Conservation (phyloP, 2,329 filamentous ascomycete species). For the Escovopsis sp. region DNA sequence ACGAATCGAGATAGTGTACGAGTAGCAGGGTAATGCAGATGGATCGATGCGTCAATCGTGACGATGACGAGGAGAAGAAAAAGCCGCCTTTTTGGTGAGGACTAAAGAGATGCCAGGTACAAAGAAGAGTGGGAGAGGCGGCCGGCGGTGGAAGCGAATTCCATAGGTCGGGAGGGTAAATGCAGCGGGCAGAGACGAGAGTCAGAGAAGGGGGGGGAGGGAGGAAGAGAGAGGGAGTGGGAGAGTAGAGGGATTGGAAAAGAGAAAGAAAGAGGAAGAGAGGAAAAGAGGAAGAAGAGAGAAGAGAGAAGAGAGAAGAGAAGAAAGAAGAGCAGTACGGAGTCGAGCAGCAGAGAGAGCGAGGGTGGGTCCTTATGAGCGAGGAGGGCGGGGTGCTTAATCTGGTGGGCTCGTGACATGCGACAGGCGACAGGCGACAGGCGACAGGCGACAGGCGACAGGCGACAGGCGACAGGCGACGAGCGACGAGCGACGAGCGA, state of each 20-base stretch:
- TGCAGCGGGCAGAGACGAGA: constrained; percentile 6
- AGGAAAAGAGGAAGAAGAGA: too few species aligned
- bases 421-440: constrained; percentile 6
- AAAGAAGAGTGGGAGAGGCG: constrained; percentile 9
- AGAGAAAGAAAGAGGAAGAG: constrained; percentile 1
- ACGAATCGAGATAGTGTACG: constrained; percentile 2
- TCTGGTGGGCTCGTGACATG: constrained; percentile 7
- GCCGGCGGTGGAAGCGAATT: constrained; percentile 5
- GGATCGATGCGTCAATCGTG: constrained; percentile 14
- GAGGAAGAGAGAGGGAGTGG: constrained; percentile 3
- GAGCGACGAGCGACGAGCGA: constrained; percentile 5
- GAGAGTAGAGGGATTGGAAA: constrained; percentile 1
- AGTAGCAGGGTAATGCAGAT: constrained; percentile 3
- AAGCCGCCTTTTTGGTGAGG: constrained; percentile 3
- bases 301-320: too few species aligned
- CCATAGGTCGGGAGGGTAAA: constrained; percentile 5
- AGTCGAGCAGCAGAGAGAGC: neutral
- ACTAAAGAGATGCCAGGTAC: constrained; percentile 14
- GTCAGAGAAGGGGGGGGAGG: constrained; percentile 5
- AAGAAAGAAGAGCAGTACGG: too few species aligned
- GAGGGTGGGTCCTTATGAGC: constrained; percentile 6
- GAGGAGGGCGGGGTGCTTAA: constrained; percentile 8
- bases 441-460: constrained; percentile 6
- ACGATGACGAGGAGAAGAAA: constrained; percentile 7
- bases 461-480: constrained; percentile 2